Conservation (phyloP, 805 yeast genomes). For the Torulaspora microellipsoides region DNA sequence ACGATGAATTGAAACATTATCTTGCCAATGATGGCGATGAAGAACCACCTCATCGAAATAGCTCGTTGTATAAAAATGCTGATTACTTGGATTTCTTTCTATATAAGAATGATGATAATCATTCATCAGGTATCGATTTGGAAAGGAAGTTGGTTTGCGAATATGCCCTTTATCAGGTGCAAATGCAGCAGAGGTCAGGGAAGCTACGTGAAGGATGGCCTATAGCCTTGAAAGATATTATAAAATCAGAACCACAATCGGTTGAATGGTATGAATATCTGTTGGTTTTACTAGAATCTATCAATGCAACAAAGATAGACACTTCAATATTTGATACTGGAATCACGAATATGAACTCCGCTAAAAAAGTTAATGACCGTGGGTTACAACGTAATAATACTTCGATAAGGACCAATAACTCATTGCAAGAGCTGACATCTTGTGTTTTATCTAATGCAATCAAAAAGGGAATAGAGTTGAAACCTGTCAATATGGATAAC, state of each 20-base stretch:
- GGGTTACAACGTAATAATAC: slow-evolving; percentile 7
- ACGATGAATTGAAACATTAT: slow-evolving; percentile 26
- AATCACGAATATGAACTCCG: neutral
- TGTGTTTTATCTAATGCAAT: slow-evolving; percentile 30
- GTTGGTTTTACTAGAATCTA: slow-evolving; percentile 15
- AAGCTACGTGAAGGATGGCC: slow-evolving; percentile 1
- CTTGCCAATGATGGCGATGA: slow-evolving; percentile 15
- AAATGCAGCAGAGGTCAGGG: slow-evolving; percentile 12
- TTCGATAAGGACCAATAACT: slow-evolving; percentile 5
- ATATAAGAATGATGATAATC: slow-evolving; percentile 16
- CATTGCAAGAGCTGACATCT: slow-evolving; percentile 30
- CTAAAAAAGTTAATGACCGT: neutral
- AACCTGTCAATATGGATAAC: slow-evolving; percentile 22
- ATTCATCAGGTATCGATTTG: slow-evolving; percentile 20
- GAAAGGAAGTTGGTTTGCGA: slow-evolving; percentile 29
- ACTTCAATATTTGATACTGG: slow-evolving; percentile 5
- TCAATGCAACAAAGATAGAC: slow-evolving; percentile 22
- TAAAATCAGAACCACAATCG: slow-evolving; percentile 11
- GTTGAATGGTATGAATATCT: slow-evolving; percentile 22
- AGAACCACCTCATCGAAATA: slow-evolving; percentile 6
- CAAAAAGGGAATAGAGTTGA: slow-evolving; percentile 27
- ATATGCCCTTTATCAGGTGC: slow-evolving; percentile 27
- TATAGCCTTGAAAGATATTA: slow-evolving; percentile 12
- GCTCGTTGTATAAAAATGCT: slow-evolving; percentile 19
- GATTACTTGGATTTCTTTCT: slow-evolving; percentile 27